Evolutionary conservation across 345 rosid species (phyloP).

Genomic region (Lumnitzera racemosa): DNA sequence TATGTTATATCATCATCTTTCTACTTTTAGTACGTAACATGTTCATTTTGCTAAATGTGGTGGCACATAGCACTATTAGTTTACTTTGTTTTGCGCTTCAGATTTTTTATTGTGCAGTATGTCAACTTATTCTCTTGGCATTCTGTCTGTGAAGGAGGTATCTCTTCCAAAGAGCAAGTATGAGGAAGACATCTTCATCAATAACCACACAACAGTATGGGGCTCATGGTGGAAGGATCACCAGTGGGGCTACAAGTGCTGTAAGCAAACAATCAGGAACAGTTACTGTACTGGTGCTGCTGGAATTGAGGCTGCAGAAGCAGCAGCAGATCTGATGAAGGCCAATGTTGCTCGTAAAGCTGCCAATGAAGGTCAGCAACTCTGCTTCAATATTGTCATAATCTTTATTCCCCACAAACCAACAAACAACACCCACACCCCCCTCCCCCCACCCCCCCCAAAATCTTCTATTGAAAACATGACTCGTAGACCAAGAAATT

Average conservation of each 20-base stretch:
- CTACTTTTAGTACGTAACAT: no score
- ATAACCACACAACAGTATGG: slow-evolving; percentile 74
- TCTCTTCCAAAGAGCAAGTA: slow-evolving; percentile 58
- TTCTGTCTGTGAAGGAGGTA: slow-evolving; percentile 26
- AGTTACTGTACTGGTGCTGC: slow-evolving; percentile 79
- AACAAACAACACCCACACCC: no score
- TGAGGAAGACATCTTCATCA: slow-evolving; percentile 48
- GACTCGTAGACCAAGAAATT: no score
- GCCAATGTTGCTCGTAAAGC: slow-evolving; percentile 53
- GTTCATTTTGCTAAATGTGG: no score
- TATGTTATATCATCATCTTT: no score
- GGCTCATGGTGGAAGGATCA: slow-evolving; percentile 97
- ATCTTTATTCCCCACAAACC: no score
- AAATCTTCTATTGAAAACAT: no score
- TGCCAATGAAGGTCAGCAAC: slow-evolving; percentile 36
- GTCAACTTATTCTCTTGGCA: background rate
- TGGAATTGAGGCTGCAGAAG: slow-evolving; percentile 80
- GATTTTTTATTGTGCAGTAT: background rate
- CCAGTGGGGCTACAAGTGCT: slow-evolving; percentile 83
- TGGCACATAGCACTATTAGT: no score
- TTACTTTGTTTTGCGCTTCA: no score
- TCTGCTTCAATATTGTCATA: no score
- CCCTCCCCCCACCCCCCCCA: no score
- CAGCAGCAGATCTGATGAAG: slow-evolving; percentile 61
- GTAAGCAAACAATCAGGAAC: slow-evolving; percentile 60